These are phyloP conservation scores for Jackrogersella minutella DNA, from an alignment of 495 filamentous ascomycete genomes.

Conservation along the genomic window DNA sequence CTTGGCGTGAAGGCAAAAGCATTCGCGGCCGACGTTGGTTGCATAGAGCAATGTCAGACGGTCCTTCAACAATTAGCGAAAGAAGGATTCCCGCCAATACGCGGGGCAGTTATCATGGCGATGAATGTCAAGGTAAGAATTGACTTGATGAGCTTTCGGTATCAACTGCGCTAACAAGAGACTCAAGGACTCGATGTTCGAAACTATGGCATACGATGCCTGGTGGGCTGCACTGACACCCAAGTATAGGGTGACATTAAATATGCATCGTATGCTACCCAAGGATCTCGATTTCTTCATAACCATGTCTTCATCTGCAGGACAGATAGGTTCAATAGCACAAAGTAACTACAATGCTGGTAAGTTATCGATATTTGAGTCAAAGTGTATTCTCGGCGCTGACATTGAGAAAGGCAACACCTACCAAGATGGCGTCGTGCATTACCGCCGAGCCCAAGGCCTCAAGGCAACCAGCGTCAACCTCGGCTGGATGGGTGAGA, in stretches of 20 bases:
- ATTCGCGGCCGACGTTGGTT: conserved; percentile 48
- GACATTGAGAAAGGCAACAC: conserved; percentile 51
- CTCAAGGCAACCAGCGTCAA: conserved; percentile 54
- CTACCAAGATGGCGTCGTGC: conserved; percentile 58
- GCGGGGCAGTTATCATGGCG: conserved; percentile 54
- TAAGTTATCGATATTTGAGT: conserved; percentile 52
- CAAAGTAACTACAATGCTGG: conserved; percentile 61
- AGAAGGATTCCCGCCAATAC: conserved; percentile 55
- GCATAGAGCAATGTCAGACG: conserved; percentile 23
- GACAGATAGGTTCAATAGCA: conserved; percentile 56
- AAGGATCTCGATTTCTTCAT: conserved; percentile 69
- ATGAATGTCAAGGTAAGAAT: conserved; percentile 53
- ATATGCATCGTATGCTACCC: conserved; percentile 57
- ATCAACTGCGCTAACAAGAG: conserved; percentile 1
- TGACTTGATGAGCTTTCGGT: conserved; percentile 46
- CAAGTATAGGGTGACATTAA: conserved; percentile 56
- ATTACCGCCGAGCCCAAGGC: conserved; percentile 47
- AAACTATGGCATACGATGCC: conserved; percentile 54
- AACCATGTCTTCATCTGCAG: conserved; percentile 63
- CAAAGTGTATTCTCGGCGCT: conserved; percentile 50
- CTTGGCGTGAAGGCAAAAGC: conserved; percentile 35
- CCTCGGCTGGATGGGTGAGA: conserved; percentile 53
- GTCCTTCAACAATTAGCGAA: conserved; percentile 30
- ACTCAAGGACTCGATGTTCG: conserved; percentile 55
- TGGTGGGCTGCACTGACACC: conserved; percentile 52